Base-by-base conservation (phyloP, 2,329 filamentous ascomycete genomes). In the Pyricularia grisea region DNA sequence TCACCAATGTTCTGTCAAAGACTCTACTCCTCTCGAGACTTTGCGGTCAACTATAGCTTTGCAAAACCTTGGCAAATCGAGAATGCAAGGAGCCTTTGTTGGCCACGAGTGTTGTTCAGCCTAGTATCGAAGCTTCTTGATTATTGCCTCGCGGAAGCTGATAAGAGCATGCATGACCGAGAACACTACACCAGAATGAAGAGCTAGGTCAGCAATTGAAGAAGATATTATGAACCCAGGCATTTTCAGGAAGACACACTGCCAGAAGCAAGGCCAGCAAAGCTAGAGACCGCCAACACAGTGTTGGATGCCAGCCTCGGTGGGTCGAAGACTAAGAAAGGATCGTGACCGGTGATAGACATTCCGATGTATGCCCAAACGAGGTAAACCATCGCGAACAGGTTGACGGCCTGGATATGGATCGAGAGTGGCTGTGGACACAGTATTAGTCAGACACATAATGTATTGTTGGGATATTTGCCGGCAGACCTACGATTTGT, bases 301-400 rank as follows among this genome's bases (percentile, higher is more conserved):
- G 84, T 80, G 58, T 79, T 76, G 31, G 79, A 79, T 65, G 80
- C 80, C 71, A 83, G 79, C 68, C 80, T 74, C 6, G 77, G 74
- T 67, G 80, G 78, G 71, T 86, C 81, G 68, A 86, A 77, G 80
- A 84, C 86, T 75, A 84, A 85, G 71, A 84, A 84, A 11, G 84
- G 77, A 69, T 76, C 79, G 67, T 79, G 79, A 42, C 80, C 80
- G 1, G 83, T 85, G 67, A 81, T 68, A 30, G 79, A 74, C 71
- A 81, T 80, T 28, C 84, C 84, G 65, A 85, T 74, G 11, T 77
- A 78, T 42, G 81, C 84, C 82, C 82, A 86, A 55, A 76, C 80
- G 50, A 87, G 78, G 71, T 86, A 86, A n/a, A 78, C 72, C 14
- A 74, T 78, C 27, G 80, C 79, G 27, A 79, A 73, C 63, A 79